Base-by-base conservation (phyloP, 2,329 filamentous ascomycete genomes). In the Coniosporium tulheliwenetii region DNA sequence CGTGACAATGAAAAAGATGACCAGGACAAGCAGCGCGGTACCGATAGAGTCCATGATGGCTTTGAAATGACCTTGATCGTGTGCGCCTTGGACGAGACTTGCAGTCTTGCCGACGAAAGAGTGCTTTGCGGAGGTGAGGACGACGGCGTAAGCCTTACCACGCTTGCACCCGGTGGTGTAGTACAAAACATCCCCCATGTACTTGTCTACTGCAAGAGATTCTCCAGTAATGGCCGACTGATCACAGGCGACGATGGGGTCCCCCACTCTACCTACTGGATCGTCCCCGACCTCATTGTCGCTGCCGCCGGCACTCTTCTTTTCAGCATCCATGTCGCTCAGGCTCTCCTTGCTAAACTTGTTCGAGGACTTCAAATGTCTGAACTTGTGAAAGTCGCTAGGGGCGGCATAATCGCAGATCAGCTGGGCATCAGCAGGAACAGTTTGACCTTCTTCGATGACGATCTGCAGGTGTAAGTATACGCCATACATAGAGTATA, bases 81-180 rank as follows among this genome's bases (percentile, higher is more conserved):
- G 70, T 49, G 81, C 80, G 49, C 79, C 80, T 64, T 83, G 75
- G 39, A 85, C 80, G 39, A 85, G 70, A 51, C 74, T 73, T 46
- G 81, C 81, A 51, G 80, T 85, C 60, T 75, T 77, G 65, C 81
- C 81, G 59, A 85, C 80, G 66, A 85, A 85, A 44, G 80, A 85
- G 63, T 74, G 71, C 57, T 71, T 75, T 42, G 81, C 81, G 46
- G 77, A 75, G 48, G 77, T 73, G 44, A 73, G 72, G 54, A 77
- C 71, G 47, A 85, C 70, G 53, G 70, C 77, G 60, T 79, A 85
- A 45, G 78, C 76, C 66, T 83, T 83, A 55, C 81, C 80, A 58
- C 81, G 79, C 73, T 85, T 85, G 70, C 81, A 85, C 52, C 81
- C 80, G 47, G 81, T 85, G 46, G 81, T 85, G 68, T 85, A 85